phyloP scores from a whole-genome alignment of 176 grass and related monocot genomes.

The Urochloa ruziziensis region DNA sequence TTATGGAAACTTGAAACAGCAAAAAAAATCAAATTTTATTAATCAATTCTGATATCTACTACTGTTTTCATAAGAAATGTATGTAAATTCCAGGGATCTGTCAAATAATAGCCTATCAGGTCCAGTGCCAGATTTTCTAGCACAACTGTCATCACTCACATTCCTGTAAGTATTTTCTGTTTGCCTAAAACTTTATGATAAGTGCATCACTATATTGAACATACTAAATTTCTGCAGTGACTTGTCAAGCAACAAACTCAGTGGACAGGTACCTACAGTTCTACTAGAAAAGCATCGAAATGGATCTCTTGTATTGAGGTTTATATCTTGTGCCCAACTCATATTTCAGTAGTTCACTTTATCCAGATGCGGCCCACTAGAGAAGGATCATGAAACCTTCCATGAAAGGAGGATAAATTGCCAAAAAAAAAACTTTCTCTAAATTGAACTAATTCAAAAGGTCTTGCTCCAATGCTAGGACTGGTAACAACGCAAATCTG shows the following conservation, averaged over 20 bases:
- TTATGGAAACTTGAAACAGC: not conserved
- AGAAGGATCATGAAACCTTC: not conserved
- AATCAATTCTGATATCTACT: not conserved
- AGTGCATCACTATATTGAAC: not conserved
- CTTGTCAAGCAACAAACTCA: conserved; percentile 65
- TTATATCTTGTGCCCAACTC: not conserved
- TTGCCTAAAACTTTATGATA: not conserved
- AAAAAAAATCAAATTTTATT: not conserved
- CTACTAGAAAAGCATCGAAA: conserved; percentile 38
- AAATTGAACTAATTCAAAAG: not conserved
- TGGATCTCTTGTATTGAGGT: conserved; percentile 59
- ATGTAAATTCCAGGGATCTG: conserved; percentile 53
- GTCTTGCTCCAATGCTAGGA: conserved; percentile 27
- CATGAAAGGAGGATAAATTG: not conserved
- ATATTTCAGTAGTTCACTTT: not conserved
- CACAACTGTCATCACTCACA: conserved; percentile 44
- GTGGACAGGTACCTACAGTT: conserved; percentile 41
- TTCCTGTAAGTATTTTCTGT: conserved; percentile 55
- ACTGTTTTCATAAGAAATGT: not conserved
- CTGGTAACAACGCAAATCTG: conserved; percentile 29
- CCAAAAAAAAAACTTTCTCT: not conserved
- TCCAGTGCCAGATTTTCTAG: conserved; percentile 63
- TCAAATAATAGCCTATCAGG: conserved; percentile 73
- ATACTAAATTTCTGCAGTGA: conserved; percentile 33
- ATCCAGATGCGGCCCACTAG: not conserved